Conservation (phyloP, 2,329 filamentous ascomycete genomes). For the Sclerotinia spermophila region DNA sequence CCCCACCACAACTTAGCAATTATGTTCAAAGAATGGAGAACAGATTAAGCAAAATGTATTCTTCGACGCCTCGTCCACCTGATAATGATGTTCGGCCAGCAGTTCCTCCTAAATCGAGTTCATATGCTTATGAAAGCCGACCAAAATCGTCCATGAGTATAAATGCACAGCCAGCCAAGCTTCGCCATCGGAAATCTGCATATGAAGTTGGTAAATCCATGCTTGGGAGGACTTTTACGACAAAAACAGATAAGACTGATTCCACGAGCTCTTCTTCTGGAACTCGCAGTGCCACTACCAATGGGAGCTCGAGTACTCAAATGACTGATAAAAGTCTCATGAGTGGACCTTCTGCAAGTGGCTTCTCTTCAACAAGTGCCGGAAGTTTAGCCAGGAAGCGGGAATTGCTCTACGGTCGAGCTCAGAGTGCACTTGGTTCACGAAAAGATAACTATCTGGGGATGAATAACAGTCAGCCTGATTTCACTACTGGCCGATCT, state of each 20-base stretch:
- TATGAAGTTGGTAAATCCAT: slow-evolving; percentile 70
- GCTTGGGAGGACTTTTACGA: slow-evolving; percentile 78
- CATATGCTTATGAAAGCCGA: slow-evolving; percentile 41
- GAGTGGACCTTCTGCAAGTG: slow-evolving; percentile 88
- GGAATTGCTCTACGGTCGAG: slow-evolving; percentile 44
- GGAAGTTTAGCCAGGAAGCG: slow-evolving; percentile 84
- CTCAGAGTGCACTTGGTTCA: slow-evolving; percentile 63
- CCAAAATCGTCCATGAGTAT: slow-evolving; percentile 58
- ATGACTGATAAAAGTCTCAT: slow-evolving; percentile 83
- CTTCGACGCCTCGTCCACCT: slow-evolving; percentile 23
- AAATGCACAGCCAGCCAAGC: slow-evolving; percentile 41
- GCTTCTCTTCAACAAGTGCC: slow-evolving; percentile 90
- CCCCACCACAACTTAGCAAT: slow-evolving; percentile 70
- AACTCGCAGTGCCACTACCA: slow-evolving; percentile 63
- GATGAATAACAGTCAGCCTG: slow-evolving; percentile 30
- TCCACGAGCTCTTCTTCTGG: slow-evolving; percentile 74
- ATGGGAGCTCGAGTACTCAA: slow-evolving; percentile 65
- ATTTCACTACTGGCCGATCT: slow-evolving; percentile 50
- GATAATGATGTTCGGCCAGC: slow-evolving; percentile 28
- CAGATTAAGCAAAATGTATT: slow-evolving; percentile 49
- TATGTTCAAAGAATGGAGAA: slow-evolving; percentile 93
- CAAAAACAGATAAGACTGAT: slow-evolving; percentile 71
- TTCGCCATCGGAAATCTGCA: slow-evolving; percentile 68
- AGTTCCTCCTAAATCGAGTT: slow-evolving; percentile 47
- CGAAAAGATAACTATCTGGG: slow-evolving; percentile 44